phyloP scores from a whole-genome alignment of 2,329 filamentous ascomycete species.

The Arthrobotrys pseudoclavata region DNA sequence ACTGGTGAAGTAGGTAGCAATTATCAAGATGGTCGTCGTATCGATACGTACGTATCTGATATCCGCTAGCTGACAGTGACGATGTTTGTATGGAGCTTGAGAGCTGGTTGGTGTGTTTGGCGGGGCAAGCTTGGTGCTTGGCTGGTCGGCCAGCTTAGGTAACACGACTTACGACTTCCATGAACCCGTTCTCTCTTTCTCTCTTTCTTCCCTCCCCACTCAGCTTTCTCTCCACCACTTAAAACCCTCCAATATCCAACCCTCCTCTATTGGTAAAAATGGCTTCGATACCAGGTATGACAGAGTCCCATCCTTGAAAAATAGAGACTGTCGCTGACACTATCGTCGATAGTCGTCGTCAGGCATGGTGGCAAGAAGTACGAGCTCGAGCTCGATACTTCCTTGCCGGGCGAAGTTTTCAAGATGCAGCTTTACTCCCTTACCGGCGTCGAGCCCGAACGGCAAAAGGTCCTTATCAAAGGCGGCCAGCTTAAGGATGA shows the following conservation, averaged over 20 bases:
- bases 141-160: conserved; percentile 22
- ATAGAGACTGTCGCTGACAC: conserved; percentile 6
- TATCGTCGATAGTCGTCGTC: conserved; percentile 77
- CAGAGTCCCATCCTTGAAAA: background rate
- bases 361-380: conserved; percentile 97
- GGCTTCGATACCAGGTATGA: conserved; percentile 51
- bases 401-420: conserved; percentile 88
- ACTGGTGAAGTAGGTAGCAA: background rate
- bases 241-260: background rate
- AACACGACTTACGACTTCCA: conserved; percentile 25
- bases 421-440: conserved; percentile 96
- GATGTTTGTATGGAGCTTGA: conserved; percentile 6
- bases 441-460: conserved; percentile 93
- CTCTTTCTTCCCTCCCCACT: background rate
- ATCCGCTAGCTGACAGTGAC: background rate
- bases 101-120: conserved; percentile 30
- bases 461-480: conserved; percentile 96
- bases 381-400: conserved; percentile 89
- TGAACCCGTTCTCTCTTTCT: background rate
- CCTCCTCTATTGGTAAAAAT: conserved; percentile 18
- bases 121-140: conserved; percentile 43
- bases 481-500: conserved; percentile 96
- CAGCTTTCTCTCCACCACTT: background rate
- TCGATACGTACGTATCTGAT: background rate
- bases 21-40: background rate